Conservation (phyloP, 768 basidiomycete genomes). For the Rhodotorula graminis region DNA sequence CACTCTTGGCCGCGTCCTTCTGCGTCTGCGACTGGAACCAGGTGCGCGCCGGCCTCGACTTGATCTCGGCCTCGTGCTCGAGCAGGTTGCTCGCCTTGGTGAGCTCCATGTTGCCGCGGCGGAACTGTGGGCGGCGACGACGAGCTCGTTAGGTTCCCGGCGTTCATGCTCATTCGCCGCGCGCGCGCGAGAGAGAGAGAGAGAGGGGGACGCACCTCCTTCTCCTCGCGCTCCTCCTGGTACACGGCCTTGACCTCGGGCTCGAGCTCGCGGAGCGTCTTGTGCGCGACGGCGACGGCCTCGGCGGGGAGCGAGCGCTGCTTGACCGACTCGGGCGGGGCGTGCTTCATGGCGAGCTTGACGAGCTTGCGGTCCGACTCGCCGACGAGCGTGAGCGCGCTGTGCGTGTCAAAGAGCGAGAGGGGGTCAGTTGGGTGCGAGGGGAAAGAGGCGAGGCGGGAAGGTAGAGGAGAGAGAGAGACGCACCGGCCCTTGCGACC, state of each 20-base stretch:
- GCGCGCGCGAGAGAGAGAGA: background rate
- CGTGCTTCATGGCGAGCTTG: constrained; percentile 89
- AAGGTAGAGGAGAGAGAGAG: background rate
- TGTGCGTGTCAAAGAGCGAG: constrained; percentile 47
- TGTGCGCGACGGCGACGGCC: constrained; percentile 63
- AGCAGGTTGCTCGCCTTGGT: constrained; percentile 93
- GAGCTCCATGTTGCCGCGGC: constrained; percentile 91
- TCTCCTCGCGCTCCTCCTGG: constrained; percentile 91
- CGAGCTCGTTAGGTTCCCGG: background rate
- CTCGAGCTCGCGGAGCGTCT: constrained; percentile 66
- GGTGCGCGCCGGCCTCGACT: constrained; percentile 86
- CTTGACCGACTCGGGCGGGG: constrained; percentile 67
- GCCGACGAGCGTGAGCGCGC: constrained; percentile 90
- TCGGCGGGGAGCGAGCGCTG: constrained; percentile 83
- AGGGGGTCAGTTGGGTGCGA: background rate
- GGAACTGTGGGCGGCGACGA: constrained; percentile 55
- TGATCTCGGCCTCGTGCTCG: constrained; percentile 87
- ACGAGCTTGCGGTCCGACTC: constrained; percentile 95
- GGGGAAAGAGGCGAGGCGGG: background rate
- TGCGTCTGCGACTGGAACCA: constrained; percentile 94
- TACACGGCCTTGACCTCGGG: constrained; percentile 72
- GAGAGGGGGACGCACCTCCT: constrained; percentile 56
- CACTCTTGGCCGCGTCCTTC: constrained; percentile 74
- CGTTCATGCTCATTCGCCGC: background rate
- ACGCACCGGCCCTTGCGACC: constrained; percentile 83